Base-by-base conservation (phyloP, 495 filamentous ascomycete species). In the Acidomyces sp. region DNA sequence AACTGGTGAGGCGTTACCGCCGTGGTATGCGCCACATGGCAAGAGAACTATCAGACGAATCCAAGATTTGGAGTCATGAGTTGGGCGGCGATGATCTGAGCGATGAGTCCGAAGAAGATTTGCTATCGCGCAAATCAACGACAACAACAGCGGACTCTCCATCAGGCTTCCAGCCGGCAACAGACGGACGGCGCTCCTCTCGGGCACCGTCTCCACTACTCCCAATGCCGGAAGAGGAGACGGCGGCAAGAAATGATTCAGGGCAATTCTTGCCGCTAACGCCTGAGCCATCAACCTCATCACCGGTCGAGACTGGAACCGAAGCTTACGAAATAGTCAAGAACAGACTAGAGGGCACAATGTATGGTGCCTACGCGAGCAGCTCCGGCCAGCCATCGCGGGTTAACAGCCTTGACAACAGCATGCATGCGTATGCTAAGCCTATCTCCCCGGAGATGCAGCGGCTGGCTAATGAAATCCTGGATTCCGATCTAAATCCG, bases 21-120 rank as follows among this genome's bases (percentile, higher is more conserved):
- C 37, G 48, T 20, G 25, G 34, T 13, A 46, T 52, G 3, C 39
- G 31, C 2, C 39, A 42, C 2, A 18, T 30, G 9, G 24, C 20
- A 19, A n/a, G n/a, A n/a, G 37, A 35, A 4, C 19, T 27, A 9
- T 35, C 43, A 2, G 39, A 47, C 22, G 45, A 52, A 21, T 30
- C 42, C 17, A 45, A 52, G 53, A 71, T 54, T 38, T 93, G 82
- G 82, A 90, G 82, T 63, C 65, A 86, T 51, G 86, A 94, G 53
- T 72, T 82, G 55, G 82, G 78, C 37, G 77, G 71, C 2, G 51
- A 54, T 21, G 37, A 43, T 7, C 6, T 34, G 18, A 46, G 41
- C 36, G 45, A 59, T 1, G 47, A 56, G 5, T 41, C 41, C 0
- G 52, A 52, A 10, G 51, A 58, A 19, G 48, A 49, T 12, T 37